Conservation (phyloP, 2,329 filamentous ascomycete genomes). For the Scytalidium sp. region DNA sequence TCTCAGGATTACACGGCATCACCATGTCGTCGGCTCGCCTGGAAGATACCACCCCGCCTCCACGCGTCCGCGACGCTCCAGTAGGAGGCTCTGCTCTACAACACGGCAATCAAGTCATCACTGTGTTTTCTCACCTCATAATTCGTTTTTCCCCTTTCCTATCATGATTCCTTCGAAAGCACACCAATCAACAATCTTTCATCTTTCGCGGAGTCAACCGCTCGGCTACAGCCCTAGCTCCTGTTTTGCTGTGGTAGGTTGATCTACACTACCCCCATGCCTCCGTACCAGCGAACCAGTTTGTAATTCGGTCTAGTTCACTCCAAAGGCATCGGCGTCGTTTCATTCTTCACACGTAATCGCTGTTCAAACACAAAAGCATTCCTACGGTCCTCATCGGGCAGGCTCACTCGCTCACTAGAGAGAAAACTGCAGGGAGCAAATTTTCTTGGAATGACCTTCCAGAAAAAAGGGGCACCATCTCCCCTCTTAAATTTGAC, state of each 20-base stretch:
- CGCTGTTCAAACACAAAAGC: neutral
- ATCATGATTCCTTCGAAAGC: too few species aligned
- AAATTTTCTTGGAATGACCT: neutral
- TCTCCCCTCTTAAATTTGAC: neutral
- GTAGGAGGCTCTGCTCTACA: too few species aligned
- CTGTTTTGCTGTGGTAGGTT: neutral
- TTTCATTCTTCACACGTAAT: neutral
- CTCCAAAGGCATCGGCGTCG: neutral
- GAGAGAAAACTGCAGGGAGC: neutral
- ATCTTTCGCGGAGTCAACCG: neutral
- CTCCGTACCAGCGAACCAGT: neutral
- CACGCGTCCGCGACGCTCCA: neutral
- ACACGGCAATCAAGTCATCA: too few species aligned
- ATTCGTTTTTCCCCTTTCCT: neutral
- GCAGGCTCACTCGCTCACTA: neutral
- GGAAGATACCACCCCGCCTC: neutral
- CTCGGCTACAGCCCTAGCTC: neutral
- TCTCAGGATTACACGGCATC: neutral
- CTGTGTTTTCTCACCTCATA: neutral
- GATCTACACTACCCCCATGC: too few species aligned
- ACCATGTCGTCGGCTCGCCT: neutral
- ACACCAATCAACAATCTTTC: too few species aligned
- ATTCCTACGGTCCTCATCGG: neutral
- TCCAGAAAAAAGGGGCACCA: neutral
- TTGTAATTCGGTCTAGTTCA: neutral